Percentiles rank a stretch among this genome's conserved stretches.
These are phyloP conservation scores for Xylaria curta DNA, from an alignment of 495 filamentous ascomycete genomes.

Conservation along the genomic window DNA sequence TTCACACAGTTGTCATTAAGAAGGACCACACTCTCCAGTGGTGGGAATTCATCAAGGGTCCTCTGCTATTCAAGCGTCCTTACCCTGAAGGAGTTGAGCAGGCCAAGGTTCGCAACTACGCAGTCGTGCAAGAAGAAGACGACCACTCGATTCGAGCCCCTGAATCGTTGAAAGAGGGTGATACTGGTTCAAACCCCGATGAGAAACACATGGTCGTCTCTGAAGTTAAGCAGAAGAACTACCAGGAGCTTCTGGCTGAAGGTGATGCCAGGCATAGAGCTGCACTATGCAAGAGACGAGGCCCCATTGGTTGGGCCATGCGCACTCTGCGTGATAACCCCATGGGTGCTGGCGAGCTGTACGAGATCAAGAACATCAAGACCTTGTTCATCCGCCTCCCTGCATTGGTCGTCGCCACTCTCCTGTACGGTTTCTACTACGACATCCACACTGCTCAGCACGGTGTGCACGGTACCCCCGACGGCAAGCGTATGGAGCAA, in stretches of 20 bases:
- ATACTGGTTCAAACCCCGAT: conserved; percentile 21
- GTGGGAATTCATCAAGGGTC: conserved; percentile 60
- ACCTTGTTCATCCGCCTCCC: conserved; percentile 64
- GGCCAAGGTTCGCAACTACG: conserved; percentile 48
- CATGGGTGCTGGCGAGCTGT: conserved; percentile 69
- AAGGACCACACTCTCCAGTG: conserved; percentile 60
- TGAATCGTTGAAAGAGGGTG: conserved; percentile 4
- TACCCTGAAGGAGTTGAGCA: conserved; percentile 48
- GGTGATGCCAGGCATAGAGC: conserved; percentile 57
- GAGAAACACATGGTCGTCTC: conserved; percentile 54
- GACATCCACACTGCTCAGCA: conserved; percentile 74
- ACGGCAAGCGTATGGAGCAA: conserved; percentile 67
- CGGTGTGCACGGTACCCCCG: conserved; percentile 68
- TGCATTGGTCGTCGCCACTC: conserved; percentile 59
- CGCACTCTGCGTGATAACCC: conserved; percentile 71
- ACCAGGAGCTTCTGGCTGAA: conserved; percentile 62
- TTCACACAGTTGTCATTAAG: conserved; percentile 61
- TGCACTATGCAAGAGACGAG: conserved; percentile 60
- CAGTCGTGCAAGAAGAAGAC: conserved; percentile 40
- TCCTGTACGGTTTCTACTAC: conserved; percentile 72
- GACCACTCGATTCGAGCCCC: conserved; percentile 23
- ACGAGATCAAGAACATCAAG: conserved; percentile 70
- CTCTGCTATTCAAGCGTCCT: conserved; percentile 58
- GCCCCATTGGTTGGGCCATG: conserved; percentile 75
- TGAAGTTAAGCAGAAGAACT: conserved; percentile 55